Evolutionary conservation across 768 basidiomycete genomes (phyloP), one percentile per base, ranked within the genome.

Genomic region (Leccinum variicolor): DNA sequence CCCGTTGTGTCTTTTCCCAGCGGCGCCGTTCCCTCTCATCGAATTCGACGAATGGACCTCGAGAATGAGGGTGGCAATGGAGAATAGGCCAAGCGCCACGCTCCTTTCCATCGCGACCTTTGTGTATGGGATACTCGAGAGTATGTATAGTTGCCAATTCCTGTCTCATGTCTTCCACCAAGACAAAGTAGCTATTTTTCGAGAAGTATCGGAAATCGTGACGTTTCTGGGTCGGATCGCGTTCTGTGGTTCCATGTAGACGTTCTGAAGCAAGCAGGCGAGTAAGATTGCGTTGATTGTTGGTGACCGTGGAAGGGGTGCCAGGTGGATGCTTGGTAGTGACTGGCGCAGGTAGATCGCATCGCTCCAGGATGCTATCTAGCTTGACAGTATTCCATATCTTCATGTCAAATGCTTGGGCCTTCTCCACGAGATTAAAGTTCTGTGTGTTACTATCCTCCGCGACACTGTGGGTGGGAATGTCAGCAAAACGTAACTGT

Each of bases 171-270:
- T 98, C 96, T 70, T 98, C 95, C n/a, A 98, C 83, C 46, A 98
- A 81, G 47, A 98, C 80, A 69, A 93, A 98, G 67, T 82, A 86
- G 52, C 81, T 84, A 43, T 80, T 79, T 43, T 85, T 83, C 17
- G 82, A 74, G 72, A 98, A 98, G 71, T 98, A 99, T 56, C 81
- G 84, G 67, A 85, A 92, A 71, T 95, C 94, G 61, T 89, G 87
- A 51, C 94, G 85, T 60, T 84, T 91, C 60, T 94, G 90, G 19
- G 83, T 86, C 1, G 92, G 88, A 74, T 99, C 97, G 48, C 96
- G 90, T 76, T 99, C 97, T 17, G 84, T 87, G 3, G 80, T 80
- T 48, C 97, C 97, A 61, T 92, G 85, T 43, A 91, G 72, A 59
- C 86, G 86, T 70, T 98, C 97, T 19, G 89, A 87, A 64, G 92